Conservation (phyloP, 129 eudicot genomes). For the Scalesia atractyloides region DNA sequence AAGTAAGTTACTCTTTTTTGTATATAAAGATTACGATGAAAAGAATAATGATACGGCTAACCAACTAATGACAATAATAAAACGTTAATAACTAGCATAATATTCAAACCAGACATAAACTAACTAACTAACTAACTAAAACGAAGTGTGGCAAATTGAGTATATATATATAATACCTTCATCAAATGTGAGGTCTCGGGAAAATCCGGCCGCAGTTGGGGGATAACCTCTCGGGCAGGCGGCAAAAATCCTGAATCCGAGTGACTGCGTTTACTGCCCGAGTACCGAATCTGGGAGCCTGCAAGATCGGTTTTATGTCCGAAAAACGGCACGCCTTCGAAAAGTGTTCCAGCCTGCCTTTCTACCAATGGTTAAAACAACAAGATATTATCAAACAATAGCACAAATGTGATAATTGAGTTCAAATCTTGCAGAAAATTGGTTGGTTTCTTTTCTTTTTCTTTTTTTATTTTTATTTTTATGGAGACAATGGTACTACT, state of each 20-base stretch:
- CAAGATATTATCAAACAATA: conserved; percentile 42
- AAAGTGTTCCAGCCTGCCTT: conserved; percentile 56
- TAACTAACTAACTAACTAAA: too few relatives aligned
- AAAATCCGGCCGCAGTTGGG: conserved; percentile 56
- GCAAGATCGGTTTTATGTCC: conserved; percentile 63
- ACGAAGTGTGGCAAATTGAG: not conserved
- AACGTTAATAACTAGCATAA: too few relatives aligned
- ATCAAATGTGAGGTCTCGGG: conserved; percentile 71
- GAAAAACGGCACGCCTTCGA: conserved; percentile 78
- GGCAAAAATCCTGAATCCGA: conserved; percentile 62
- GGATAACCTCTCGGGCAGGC: conserved; percentile 64
- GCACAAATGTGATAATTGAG: conserved; percentile 15
- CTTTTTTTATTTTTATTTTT: too few relatives aligned
- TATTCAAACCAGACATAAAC: too few relatives aligned
- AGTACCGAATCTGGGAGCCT: conserved; percentile 54
- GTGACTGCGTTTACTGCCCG: conserved; percentile 62
- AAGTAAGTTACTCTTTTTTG: too few relatives aligned
- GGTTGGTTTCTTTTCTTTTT: too few relatives aligned
- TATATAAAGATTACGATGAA: too few relatives aligned
- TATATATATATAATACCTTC: conserved; percentile 49
- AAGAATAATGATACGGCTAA: too few relatives aligned
- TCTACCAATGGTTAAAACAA: conserved; percentile 60
- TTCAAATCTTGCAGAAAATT: not conserved
- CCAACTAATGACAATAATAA: too few relatives aligned
- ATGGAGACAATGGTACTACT: too few relatives aligned